A percentile compares a stretch with the other conserved stretches of the same genome.
Evolutionary conservation across 176 grass and related monocot genomes (phyloP).

Genomic region (sorghum (Sorghum bicolor)): DNA sequence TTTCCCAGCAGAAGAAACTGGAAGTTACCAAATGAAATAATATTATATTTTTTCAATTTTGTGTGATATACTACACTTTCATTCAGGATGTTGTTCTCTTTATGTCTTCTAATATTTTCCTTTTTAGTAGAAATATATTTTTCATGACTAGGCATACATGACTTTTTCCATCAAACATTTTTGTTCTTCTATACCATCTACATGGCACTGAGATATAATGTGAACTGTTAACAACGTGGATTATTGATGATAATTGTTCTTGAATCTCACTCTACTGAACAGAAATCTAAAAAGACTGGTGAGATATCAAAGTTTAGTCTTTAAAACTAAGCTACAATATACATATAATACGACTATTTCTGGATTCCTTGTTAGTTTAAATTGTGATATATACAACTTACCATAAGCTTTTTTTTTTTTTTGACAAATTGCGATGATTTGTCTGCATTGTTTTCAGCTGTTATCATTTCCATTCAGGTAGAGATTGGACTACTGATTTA

Average conservation of each 20-base stretch:
- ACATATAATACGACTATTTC: not conserved
- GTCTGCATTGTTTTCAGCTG: not conserved
- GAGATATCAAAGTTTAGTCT: not conserved
- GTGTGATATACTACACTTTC: not conserved
- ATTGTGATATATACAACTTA: not conserved
- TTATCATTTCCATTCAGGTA: not conserved
- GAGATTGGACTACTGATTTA: not conserved
- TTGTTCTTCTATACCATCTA: not conserved
- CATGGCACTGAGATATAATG: not conserved
- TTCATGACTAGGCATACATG: no score
- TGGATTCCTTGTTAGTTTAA: not conserved
- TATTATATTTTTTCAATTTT: not conserved
- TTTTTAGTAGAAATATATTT: not conserved
- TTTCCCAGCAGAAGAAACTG: not conserved
- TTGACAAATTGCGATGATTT: not conserved
- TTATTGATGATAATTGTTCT: not conserved
- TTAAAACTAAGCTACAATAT: not conserved
- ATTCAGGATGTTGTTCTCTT: not conserved
- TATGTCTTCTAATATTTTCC: not conserved
- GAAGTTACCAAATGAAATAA: not conserved
- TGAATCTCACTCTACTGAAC: not conserved
- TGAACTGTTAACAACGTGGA: not conserved
- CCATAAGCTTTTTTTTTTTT: not conserved
- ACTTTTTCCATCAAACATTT: not conserved
- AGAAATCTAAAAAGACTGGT: not conserved